A percentile compares a stretch with the other conserved stretches of the same genome.
phyloP scores from a whole-genome alignment of 2,329 filamentous ascomycete genomes.

The Colletotrichum endophyticum region DNA sequence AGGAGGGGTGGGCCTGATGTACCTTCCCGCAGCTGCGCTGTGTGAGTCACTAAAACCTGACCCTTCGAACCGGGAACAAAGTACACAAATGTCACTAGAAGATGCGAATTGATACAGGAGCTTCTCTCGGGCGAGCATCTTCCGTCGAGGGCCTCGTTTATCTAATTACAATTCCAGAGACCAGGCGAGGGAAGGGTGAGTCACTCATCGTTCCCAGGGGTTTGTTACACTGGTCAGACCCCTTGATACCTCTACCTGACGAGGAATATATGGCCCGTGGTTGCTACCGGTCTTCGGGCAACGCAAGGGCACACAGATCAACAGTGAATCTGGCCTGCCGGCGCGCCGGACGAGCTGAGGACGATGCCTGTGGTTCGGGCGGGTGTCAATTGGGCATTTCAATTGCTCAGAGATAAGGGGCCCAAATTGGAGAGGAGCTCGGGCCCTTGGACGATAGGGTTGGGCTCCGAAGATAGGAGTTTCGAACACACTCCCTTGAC shows the following conservation, averaged over 20 bases:
- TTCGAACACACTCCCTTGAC: background rate
- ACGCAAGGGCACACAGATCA: background rate
- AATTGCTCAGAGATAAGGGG: constrained; percentile 20
- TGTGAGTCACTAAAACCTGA: constrained; percentile 8
- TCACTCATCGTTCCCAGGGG: background rate
- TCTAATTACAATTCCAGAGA: background rate
- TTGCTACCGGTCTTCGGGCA: background rate
- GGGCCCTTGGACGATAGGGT: background rate
- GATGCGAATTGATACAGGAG: background rate
- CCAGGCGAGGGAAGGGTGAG: background rate
- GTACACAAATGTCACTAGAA: background rate
- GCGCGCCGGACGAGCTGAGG: background rate
- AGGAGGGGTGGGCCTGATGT: background rate
- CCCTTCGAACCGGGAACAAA: background rate
- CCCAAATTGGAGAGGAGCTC: background rate
- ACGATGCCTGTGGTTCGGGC: background rate
- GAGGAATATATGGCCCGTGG: background rate
- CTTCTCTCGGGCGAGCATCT: background rate
- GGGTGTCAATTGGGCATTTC: constrained; percentile 13
- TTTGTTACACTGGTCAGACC: background rate
- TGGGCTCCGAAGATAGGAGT: constrained; percentile 1
- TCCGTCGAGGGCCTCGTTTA: background rate
- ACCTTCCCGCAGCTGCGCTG: background rate
- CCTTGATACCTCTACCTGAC: background rate
- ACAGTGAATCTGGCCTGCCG: background rate